phyloP scores from a whole-genome alignment of 192 early-diverging fungal species.

The Radiomyces spectabilis region DNA sequence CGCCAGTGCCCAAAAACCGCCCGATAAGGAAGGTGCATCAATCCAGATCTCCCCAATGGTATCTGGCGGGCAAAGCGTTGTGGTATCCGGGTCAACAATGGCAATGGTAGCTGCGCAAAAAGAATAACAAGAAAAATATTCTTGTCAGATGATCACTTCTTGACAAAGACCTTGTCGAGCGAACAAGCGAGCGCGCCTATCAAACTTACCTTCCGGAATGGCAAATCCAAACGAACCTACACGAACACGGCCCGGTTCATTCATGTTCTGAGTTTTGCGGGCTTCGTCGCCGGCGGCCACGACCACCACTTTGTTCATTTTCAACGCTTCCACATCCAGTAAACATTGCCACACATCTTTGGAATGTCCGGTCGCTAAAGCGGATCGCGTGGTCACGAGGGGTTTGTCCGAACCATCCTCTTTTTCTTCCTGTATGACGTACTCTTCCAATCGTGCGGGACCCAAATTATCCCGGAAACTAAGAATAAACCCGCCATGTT shows the following conservation, averaged over 20 bases:
- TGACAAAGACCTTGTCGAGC: too few species aligned
- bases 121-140: constrained; percentile 9
- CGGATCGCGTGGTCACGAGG: constrained; percentile 3
- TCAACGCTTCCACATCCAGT: constrained; percentile 60
- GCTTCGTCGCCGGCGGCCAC: constrained; percentile 37
- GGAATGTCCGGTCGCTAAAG: constrained; percentile 12
- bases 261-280: constrained; percentile 13
- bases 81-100: constrained; percentile 78
- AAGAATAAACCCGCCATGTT: constrained; percentile 71
- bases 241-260: constrained; percentile 15
- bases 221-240: constrained; percentile 54
- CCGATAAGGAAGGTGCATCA: constrained; percentile 60
- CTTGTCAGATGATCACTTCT: too few species aligned
- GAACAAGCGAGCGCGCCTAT: too few species aligned
- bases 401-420: background rate
- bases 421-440: background rate
- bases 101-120: constrained; percentile 49
- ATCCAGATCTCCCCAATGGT: constrained; percentile 86
- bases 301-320: constrained; percentile 50
- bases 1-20: constrained; percentile 72
- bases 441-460: constrained; percentile 22
- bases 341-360: constrained; percentile 52
- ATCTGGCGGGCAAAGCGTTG: constrained; percentile 62
- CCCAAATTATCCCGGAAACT: constrained; percentile 62
- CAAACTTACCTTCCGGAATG: constrained; percentile 50